A percentile compares a stretch with the other conserved stretches of the same genome.
These are phyloP conservation scores for Ulmus americana DNA, from an alignment of 331 rosid species.

Conservation along the genomic window DNA sequence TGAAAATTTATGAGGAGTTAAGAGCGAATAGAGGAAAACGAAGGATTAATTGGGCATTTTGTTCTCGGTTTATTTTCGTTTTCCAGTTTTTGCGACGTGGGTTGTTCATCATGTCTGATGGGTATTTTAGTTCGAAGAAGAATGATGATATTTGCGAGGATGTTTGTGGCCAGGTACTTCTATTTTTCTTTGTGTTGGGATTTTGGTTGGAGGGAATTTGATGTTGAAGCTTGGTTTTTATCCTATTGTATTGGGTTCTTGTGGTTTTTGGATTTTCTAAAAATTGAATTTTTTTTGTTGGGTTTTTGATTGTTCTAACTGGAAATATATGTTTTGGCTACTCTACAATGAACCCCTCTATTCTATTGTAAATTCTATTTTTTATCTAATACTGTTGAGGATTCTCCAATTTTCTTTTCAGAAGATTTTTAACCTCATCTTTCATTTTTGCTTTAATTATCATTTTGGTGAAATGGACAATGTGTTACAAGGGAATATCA, in stretches of 20 bases:
- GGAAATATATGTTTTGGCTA: not conserved
- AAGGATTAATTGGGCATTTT: slow-evolving; percentile 9
- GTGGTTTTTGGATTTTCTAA: slow-evolving; percentile 20
- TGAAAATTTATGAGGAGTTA: not conserved
- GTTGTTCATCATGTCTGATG: slow-evolving; percentile 52
- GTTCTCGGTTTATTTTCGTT: not conserved
- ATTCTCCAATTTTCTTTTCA: not conserved
- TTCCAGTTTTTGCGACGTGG: not conserved
- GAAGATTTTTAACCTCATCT: not conserved
- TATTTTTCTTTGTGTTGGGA: not conserved
- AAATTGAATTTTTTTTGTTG: slow-evolving; percentile 13
- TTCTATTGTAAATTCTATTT: not conserved
- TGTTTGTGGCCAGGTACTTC: slow-evolving; percentile 68
- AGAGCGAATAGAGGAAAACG: not conserved
- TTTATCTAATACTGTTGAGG: not conserved
- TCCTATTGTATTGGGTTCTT: slow-evolving; percentile 5
- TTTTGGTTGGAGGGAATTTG: too few species aligned
- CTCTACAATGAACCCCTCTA: not conserved
- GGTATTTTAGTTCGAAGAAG: slow-evolving; percentile 70
- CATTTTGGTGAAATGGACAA: not conserved
- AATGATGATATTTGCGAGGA: slow-evolving; percentile 65
- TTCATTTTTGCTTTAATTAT: not conserved
- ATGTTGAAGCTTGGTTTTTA: not conserved
- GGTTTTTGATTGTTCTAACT: slow-evolving; percentile 5
- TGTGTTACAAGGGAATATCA: not conserved